A percentile compares a stretch with the other conserved stretches of the same genome.
Evolutionary conservation across 768 basidiomycete species (phyloP).

Genomic region (Strobilomyces confusus): DNA sequence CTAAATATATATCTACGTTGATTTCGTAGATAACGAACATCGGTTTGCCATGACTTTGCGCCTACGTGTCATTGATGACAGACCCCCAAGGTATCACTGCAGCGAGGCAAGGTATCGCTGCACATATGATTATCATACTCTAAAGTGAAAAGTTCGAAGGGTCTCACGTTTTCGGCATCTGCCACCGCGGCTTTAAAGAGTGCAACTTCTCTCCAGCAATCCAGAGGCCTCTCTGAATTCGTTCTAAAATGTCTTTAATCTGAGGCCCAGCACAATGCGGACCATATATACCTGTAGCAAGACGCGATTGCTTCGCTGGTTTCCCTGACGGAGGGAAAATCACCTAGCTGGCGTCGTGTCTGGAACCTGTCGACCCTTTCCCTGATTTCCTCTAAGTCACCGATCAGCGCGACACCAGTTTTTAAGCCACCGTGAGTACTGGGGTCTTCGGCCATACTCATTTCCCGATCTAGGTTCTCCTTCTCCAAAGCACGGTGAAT

Average conservation of each 20-base stretch:
- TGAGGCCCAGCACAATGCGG: not conserved
- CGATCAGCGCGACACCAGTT: constrained; percentile 59
- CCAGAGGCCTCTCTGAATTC: constrained; percentile 52
- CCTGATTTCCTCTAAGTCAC: constrained; percentile 73
- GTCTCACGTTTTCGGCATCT: constrained; percentile 60
- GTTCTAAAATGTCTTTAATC: constrained; percentile 20
- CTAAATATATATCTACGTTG: not conserved
- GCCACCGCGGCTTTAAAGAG: constrained; percentile 68
- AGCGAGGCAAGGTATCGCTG: constrained; percentile 65
- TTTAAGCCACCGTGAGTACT: constrained; percentile 42
- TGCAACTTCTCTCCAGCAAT: constrained; percentile 72
- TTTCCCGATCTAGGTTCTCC: constrained; percentile 83
- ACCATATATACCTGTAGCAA: constrained; percentile 64
- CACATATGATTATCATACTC: constrained; percentile 4
- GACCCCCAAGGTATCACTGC: constrained; percentile 30
- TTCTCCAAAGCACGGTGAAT: constrained; percentile 79
- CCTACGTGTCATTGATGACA: not conserved
- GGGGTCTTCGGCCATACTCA: constrained; percentile 44
- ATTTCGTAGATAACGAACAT: not conserved
- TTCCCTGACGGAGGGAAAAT: constrained; percentile 54
- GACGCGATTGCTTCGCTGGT: constrained; percentile 55
- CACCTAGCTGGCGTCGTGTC: constrained; percentile 47
- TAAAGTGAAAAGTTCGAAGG: constrained; percentile 4
- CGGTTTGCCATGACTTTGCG: not conserved
- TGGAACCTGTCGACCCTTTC: constrained; percentile 71